Evolutionary conservation across 1,284 basidiomycete species (phyloP), one percentile per base, ranked within the genome.

Genomic region (Marasmius tenuissimus): DNA sequence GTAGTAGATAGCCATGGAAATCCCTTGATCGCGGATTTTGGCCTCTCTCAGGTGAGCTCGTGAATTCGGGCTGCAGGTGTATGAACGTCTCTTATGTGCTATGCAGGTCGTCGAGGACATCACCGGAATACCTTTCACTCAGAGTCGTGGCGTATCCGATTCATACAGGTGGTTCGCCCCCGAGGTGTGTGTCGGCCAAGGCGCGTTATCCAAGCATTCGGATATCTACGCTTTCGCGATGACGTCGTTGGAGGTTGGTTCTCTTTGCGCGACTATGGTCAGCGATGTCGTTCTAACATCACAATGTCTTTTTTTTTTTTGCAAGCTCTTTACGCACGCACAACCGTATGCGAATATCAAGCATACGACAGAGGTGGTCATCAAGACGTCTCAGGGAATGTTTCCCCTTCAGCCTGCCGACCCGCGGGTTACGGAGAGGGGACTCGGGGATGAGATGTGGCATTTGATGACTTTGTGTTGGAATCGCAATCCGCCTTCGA

Each of bases 1-100:
- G 75, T 84, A 34, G 79, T 87, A 34, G 71, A 82, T 66, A 69
- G 73, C 16, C 60, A 68, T 39, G 82, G 84, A 0, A 71, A 76
- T 18, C 83, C 85, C 20, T 73, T 84, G 14, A 72, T 87, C 22
- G 78, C 85, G 4, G 85, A 87, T 66, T 87, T 86, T 67, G 85
- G 85, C 14, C 74, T 87, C 49, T 82, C 84, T 16, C 77, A 80
- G 70, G 82, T 82, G 60, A 37, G 69, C 56, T 39, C 33, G 18
- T 49, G 9, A 37, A 14, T 22, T 3, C 18, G 11, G 47, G 45
- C 50, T 10, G 34, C 56, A 3, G 57, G 10, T 22, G 47, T 39
- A 58, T 58, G n/a, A 18, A 22, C 12, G 40, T 38, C 42, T 61
- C 40, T 56, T 27, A 33, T 59, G 59, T 39, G 45, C 64, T 54